These are phyloP conservation scores for Artemisia argyi DNA, from an alignment of 129 eudicot species.

Conservation along the genomic window DNA sequence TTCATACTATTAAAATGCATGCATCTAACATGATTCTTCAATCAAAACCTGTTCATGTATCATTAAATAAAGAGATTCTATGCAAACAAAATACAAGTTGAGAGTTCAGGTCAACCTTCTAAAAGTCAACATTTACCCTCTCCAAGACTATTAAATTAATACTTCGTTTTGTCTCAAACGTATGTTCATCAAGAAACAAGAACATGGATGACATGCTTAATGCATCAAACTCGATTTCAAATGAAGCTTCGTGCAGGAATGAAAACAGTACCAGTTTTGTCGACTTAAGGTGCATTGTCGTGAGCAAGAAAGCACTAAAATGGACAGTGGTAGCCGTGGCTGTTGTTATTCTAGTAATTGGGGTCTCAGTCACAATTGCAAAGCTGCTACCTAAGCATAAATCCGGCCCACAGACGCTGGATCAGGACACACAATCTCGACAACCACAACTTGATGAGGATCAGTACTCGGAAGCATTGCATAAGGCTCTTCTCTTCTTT, in stretches of 20 bases:
- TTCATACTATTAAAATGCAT: neutral
- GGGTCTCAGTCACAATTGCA: conserved; percentile 53
- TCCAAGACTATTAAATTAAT: conserved; percentile 5
- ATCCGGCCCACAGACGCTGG: conserved; percentile 48
- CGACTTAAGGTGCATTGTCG: conserved; percentile 76
- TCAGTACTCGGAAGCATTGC: conserved; percentile 40
- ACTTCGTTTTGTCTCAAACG: too few relatives aligned
- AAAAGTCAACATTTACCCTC: conserved; percentile 30
- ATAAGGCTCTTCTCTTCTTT: conserved; percentile 87
- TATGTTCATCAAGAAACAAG: conserved; percentile 38
- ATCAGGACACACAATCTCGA: conserved; percentile 48
- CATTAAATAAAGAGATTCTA: conserved; percentile 12
- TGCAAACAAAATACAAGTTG: conserved; percentile 6
- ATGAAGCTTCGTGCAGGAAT: conserved; percentile 28
- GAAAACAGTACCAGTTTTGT: conserved; percentile 63
- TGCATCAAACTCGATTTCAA: conserved; percentile 58
- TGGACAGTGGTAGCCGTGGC: conserved; percentile 45
- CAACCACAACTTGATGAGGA: too few relatives aligned
- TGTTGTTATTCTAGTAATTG: conserved; percentile 60
- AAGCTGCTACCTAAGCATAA: conserved; percentile 61
- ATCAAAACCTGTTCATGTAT: conserved; percentile 31
- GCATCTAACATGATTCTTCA: conserved; percentile 28
- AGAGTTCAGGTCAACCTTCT: conserved; percentile 22
- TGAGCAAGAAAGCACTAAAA: conserved; percentile 48
- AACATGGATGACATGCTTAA: conserved; percentile 43